Conservation (phyloP, 177 flowering plant species). For the Telopea speciosissima region DNA sequence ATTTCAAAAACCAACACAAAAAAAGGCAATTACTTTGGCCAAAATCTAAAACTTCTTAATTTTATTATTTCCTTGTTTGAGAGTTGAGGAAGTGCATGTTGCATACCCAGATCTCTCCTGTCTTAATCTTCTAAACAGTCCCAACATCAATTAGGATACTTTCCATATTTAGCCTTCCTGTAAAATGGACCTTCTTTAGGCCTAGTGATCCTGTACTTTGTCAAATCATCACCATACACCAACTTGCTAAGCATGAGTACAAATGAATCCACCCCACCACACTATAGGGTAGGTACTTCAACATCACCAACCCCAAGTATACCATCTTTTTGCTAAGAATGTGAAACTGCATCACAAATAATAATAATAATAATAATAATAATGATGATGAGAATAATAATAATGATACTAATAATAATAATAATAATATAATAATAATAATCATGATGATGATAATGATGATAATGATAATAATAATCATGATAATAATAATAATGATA, state of each 20-base stretch:
- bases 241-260: constrained; percentile 30
- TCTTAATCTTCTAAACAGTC: constrained; percentile 32
- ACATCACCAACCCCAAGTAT: constrained; percentile 15
- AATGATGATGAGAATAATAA: too few relatives aligned
- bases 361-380: too few relatives aligned
- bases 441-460: too few relatives aligned
- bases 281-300: constrained; percentile 23
- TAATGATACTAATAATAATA: too few relatives aligned
- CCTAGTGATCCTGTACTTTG: constrained; percentile 37
- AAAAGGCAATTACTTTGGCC: too few relatives aligned
- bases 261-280: constrained; percentile 37
- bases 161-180: constrained; percentile 35
- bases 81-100: too few relatives aligned
- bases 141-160: constrained; percentile 48
- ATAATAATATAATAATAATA: too few relatives aligned
- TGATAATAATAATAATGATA: too few relatives aligned
- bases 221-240: constrained; percentile 34
- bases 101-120: constrained; percentile 46
- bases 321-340: constrained; percentile 33
- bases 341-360: constrained; percentile 31
- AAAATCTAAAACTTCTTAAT: too few relatives aligned
- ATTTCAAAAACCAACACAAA: too few relatives aligned
- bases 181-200: constrained; percentile 45
- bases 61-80: too few relatives aligned
- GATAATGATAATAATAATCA: too few relatives aligned